phyloP scores from a whole-genome alignment of 78 protist species.

The Isochrysis galbana region DNA sequence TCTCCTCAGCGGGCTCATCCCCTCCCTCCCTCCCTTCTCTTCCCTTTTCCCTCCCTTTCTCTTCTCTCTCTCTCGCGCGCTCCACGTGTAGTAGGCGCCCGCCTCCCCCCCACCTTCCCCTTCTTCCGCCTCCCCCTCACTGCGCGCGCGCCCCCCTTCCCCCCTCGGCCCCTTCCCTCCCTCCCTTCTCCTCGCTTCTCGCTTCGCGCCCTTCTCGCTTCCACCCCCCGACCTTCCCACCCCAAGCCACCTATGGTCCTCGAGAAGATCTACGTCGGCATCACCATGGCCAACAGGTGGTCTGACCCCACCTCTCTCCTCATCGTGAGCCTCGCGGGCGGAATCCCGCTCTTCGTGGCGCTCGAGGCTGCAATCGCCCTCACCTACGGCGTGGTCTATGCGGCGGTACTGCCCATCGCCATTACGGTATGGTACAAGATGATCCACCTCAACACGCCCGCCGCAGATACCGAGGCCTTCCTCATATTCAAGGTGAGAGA shows the following conservation, averaged over 20 bases:
- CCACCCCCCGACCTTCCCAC: no score
- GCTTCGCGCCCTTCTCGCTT: no score
- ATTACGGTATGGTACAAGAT: not conserved
- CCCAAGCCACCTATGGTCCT: not conserved
- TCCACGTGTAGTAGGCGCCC: no score
- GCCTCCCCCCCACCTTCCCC: no score
- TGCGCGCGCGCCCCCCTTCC: no score
- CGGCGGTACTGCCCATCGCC: not conserved
- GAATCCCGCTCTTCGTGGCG: not conserved
- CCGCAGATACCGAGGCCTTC: conserved; percentile 32
- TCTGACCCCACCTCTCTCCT: conserved; percentile 39
- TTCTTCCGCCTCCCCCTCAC: no score
- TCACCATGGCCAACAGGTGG: conserved; percentile 46
- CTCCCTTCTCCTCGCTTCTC: no score
- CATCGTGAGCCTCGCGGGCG: not conserved
- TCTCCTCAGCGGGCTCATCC: no score
- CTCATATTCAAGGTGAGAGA: conserved; percentile 26
- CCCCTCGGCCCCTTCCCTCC: no score
- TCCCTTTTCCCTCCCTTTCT: no score
- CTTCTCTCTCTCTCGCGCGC: no score
- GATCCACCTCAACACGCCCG: not conserved
- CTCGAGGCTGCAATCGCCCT: not conserved
- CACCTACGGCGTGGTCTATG: not conserved
- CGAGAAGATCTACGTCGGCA: conserved; percentile 35
- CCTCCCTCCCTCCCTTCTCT: no score